Base-by-base conservation (phyloP, 2,329 filamentous ascomycete genomes). In the Camillea tinctor region DNA sequence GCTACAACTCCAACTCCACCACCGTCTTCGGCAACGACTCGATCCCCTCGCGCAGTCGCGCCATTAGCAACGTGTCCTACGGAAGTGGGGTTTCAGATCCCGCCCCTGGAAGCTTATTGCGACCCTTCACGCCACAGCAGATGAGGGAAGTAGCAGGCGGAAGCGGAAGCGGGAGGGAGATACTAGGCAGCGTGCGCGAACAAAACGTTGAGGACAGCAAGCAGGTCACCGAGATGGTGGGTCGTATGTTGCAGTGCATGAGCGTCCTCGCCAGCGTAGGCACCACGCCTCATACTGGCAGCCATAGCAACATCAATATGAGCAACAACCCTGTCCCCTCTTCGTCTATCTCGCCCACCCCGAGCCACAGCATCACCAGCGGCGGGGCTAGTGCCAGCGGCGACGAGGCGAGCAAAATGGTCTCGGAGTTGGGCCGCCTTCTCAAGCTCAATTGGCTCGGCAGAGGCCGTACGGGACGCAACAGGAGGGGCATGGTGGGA, bases 401-500 rank as follows among this genome's bases (percentile, higher is more conserved):
- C 9, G 92, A 96, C 64, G 87, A 89, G 44, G 83, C 86, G 1
- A 91, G 94, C 72, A 84, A 83, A 59, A 92, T 89, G 75, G 90
- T 98, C 70, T 90, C 94, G 63, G 86, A 93, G 70, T 79, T 99
- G 63, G 92, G 90, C 59, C 89, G 92, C 71, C 88, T 95, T 68
- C 80, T 99, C 62, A 99, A 98, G 77, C 87, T 97, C 69, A 99
- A 99, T 75, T 99, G 95, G 95, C 83, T 99, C 1, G 94, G 94
- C 0, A 82, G 95, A 52, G 94, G 94, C 0, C 80, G 95, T 40
- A 98, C 93, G 3, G 95, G 95, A 0, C 82, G 95, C 64, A 96
- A 98, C 74, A 80, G 95, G 56, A 86, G 92, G 65, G 95, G 95
- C 0, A 94, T 97, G 72, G 93, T 98, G 0, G 93, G 93, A 1